These are phyloP conservation scores for Hericium erinaceus DNA, from an alignment of 768 basidiomycete genomes.

Conservation along the genomic window DNA sequence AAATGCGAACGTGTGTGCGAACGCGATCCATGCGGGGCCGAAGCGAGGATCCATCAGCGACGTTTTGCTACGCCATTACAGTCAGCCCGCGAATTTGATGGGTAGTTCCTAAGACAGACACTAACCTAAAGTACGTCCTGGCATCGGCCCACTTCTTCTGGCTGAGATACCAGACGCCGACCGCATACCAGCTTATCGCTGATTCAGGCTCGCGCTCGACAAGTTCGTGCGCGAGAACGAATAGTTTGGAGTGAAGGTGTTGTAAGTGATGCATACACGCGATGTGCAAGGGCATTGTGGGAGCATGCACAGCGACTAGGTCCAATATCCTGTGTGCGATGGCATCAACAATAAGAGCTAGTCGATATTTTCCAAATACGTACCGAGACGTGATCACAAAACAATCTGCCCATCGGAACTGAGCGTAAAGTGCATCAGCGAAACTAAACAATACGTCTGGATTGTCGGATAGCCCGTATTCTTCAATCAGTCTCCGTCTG, in stretches of 20 bases:
- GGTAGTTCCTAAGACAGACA: neutral
- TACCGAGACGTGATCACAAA: conserved; percentile 80
- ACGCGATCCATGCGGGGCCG: conserved; percentile 94
- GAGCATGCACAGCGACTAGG: conserved; percentile 75
- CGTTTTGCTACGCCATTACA: conserved; percentile 60
- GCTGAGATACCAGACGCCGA: conserved; percentile 92
- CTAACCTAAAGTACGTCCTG: conserved; percentile 88
- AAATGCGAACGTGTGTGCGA: conserved; percentile 93
- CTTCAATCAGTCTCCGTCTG: conserved; percentile 68
- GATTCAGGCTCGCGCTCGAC: conserved; percentile 92
- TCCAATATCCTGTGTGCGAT: conserved; percentile 59
- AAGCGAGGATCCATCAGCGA: conserved; percentile 95
- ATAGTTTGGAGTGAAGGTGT: conserved; percentile 85
- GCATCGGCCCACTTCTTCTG: conserved; percentile 85
- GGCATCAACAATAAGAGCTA: neutral
- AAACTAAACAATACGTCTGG: conserved; percentile 87
- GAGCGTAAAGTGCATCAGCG: conserved; percentile 82
- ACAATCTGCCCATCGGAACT: conserved; percentile 92
- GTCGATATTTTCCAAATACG: conserved; percentile 2
- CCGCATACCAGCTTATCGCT: conserved; percentile 95
- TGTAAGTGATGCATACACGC: conserved; percentile 97
- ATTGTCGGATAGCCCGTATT: conserved; percentile 82
- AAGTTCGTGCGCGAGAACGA: conserved; percentile 93
- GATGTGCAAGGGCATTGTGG: conserved; percentile 89
- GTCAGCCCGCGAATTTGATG: neutral